A percentile compares a stretch with the other conserved stretches of the same genome.
Conservation (phyloP, 2,329 filamentous ascomycete species). For the Ceratocystis diversiconidia region DNA sequence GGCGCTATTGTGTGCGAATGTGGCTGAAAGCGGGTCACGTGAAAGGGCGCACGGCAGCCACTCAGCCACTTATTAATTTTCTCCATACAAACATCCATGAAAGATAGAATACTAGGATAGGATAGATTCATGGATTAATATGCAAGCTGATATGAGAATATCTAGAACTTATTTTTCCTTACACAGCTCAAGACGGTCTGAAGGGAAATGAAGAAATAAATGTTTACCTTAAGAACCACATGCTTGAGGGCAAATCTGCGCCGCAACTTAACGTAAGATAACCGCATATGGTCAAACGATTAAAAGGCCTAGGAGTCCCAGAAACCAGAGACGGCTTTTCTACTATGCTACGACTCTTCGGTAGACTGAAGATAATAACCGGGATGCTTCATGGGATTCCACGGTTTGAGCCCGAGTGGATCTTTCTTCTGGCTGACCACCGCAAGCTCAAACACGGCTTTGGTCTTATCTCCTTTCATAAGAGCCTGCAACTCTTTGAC, state of each 20-base stretch:
- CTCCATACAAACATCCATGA: background rate
- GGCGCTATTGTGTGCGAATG: constrained; percentile 17
- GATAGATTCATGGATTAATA: background rate
- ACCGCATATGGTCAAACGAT: background rate
- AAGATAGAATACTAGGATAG: background rate
- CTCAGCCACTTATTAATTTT: constrained; percentile 11
- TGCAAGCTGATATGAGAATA: background rate
- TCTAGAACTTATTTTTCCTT: background rate
- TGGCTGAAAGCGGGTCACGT: constrained; percentile 15
- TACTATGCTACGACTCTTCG: background rate
- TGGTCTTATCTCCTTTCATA: constrained; percentile 34
- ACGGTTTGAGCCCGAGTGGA: constrained; percentile 42
- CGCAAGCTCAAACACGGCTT: constrained; percentile 38
- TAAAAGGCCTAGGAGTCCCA: too few relatives aligned
- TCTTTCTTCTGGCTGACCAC: constrained; percentile 40
- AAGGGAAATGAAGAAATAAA: background rate
- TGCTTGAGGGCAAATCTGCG: background rate
- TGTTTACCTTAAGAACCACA: background rate
- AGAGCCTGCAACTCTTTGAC: constrained; percentile 37
- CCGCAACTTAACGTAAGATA: background rate
- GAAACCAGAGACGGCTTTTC: too few relatives aligned
- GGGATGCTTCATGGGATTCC: constrained; percentile 45
- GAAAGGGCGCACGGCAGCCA: constrained; percentile 15
- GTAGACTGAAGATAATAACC: constrained; percentile 32
- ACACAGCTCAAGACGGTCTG: background rate